phyloP scores from a whole-genome alignment of 176 grass and related monocot genomes.

The Musa troglodytarum region DNA sequence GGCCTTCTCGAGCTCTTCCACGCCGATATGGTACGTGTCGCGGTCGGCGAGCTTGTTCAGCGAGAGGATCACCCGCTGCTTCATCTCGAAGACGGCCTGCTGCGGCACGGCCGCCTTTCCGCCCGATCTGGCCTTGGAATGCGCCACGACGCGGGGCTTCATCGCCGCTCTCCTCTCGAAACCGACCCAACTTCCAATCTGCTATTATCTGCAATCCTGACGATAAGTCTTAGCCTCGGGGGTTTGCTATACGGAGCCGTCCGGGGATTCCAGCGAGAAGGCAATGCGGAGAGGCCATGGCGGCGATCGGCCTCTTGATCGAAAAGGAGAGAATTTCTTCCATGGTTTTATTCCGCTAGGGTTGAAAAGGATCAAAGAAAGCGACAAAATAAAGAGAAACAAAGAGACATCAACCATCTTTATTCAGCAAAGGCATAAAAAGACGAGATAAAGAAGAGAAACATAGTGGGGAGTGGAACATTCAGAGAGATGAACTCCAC shows the following conservation, averaged over 20 bases:
- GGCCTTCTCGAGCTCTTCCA: slow-evolving; percentile 49
- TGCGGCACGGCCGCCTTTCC: not conserved
- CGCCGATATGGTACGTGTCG: slow-evolving; percentile 79
- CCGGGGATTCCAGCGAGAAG: not conserved
- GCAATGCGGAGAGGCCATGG: not conserved
- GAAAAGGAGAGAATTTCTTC: too few relatives aligned
- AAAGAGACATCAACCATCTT: not conserved
- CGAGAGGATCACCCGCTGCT: slow-evolving; percentile 61
- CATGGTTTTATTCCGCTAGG: too few relatives aligned
- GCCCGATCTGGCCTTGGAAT: slow-evolving; percentile 27
- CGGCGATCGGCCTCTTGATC: not conserved
- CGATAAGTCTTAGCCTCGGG: not conserved
- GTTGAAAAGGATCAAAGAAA: too few relatives aligned
- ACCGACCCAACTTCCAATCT: too few relatives aligned
- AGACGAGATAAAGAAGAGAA: not conserved
- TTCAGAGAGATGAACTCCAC: not conserved
- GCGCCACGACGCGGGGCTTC: slow-evolving; percentile 39
- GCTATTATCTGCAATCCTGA: not conserved
- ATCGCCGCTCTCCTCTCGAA: slow-evolving; percentile 17
- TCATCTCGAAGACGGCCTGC: slow-evolving; percentile 55
- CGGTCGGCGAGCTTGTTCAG: slow-evolving; percentile 83
- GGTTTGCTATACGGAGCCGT: too few relatives aligned
- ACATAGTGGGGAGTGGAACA: not conserved
- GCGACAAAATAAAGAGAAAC: too few relatives aligned
- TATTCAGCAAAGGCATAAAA: not conserved